Conservation (phyloP, 257 asterid genomes). For the Solanum lignicaule region DNA sequence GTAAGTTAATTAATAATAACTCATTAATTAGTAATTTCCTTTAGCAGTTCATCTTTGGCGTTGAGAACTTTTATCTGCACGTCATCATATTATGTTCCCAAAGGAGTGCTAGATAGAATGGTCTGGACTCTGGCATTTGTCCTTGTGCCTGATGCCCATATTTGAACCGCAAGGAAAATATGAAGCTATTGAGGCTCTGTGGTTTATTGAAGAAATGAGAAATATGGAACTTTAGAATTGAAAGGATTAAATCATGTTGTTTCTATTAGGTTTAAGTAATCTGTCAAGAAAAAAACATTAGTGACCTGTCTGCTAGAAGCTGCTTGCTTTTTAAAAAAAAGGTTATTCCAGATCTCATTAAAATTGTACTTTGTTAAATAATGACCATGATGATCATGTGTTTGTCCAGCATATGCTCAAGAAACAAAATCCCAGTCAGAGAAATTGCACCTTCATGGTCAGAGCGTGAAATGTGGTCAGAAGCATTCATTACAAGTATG, state of each 20-base stretch:
- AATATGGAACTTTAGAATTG: background rate
- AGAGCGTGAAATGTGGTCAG: slow-evolving; percentile 55
- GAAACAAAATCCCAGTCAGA: slow-evolving; percentile 50
- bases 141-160: background rate
- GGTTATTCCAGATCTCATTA: background rate
- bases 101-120: background rate
- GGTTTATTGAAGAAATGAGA: background rate
- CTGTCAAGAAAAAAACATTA: background rate
- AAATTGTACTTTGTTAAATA: background rate
- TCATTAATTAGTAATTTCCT: background rate
- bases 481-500: slow-evolving; percentile 86
- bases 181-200: background rate
- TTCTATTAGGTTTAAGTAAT: background rate
- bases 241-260: background rate
- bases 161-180: background rate
- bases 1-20: background rate
- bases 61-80: background rate
- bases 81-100: background rate
- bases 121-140: background rate
- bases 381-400: background rate
- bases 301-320: background rate
- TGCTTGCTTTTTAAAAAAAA: background rate
- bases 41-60: background rate
- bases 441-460: slow-evolving; percentile 95
- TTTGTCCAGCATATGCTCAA: slow-evolving; percentile 55